Evolutionary conservation across 495 filamentous ascomycete genomes (phyloP).

Genomic region (Neurospora tetraspora): DNA sequence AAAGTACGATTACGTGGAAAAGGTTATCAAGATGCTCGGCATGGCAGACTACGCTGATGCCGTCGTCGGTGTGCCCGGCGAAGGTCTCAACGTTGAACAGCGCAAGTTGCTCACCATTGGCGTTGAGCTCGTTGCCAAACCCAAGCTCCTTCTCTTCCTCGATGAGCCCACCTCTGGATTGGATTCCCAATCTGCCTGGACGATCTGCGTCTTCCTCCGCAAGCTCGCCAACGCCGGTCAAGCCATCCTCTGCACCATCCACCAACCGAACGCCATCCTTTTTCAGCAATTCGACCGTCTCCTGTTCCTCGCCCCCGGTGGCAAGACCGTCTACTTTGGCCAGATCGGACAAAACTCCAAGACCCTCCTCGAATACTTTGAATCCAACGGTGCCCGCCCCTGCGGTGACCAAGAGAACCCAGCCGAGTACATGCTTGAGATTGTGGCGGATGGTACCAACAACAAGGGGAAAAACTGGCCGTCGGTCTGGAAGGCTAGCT

Average conservation of each 20-base stretch:
- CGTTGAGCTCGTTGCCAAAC: conserved; percentile 84
- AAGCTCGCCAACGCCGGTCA: conserved; percentile 74
- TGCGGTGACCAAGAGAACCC: conserved; percentile 57
- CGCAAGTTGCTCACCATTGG: conserved; percentile 71
- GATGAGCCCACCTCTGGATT: conserved; percentile 77
- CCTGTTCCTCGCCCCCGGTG: conserved; percentile 55
- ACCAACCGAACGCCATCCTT: conserved; percentile 63
- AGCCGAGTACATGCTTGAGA: conserved; percentile 86
- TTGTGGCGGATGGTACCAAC: conserved; percentile 54
- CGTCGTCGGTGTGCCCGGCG: conserved; percentile 71
- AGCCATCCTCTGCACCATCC: conserved; percentile 65
- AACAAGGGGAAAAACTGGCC: conserved; percentile 62
- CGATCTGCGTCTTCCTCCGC: conserved; percentile 73
- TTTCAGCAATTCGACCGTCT: conserved; percentile 69
- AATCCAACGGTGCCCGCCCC: conserved; percentile 58
- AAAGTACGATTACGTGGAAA: conserved; percentile 74
- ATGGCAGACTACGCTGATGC: conserved; percentile 78
- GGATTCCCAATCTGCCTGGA: conserved; percentile 73
- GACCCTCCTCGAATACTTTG: conserved; percentile 33
- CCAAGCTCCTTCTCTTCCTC: conserved; percentile 62
- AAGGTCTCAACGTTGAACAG: conserved; percentile 42
- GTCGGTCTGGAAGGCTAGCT: conserved; percentile 59
- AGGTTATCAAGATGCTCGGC: conserved; percentile 77
- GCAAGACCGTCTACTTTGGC: conserved; percentile 61
- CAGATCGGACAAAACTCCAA: conserved; percentile 36